Conservation (phyloP, 768 basidiomycete species). For the Porphyrellus cyaneotinctus region DNA sequence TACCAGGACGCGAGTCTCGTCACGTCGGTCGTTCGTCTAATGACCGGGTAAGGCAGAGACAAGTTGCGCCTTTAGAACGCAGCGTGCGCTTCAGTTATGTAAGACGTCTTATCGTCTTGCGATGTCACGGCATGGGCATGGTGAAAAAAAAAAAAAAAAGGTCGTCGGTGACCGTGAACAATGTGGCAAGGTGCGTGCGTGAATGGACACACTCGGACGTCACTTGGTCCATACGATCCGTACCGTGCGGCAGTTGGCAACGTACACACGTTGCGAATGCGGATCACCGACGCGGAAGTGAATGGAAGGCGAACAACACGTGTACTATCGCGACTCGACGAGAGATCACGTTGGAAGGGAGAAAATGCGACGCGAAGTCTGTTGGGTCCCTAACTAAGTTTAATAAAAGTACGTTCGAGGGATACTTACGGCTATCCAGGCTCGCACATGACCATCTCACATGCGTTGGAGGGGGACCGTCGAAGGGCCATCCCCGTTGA, state of each 20-base stretch:
- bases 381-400: slow-evolving; percentile 5
- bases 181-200: background rate
- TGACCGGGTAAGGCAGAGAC: slow-evolving; percentile 1
- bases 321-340: background rate
- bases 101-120: background rate
- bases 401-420: slow-evolving; percentile 6
- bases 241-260: slow-evolving; percentile 1
- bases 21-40: background rate
- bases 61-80: background rate
- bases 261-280: background rate
- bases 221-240: slow-evolving; percentile 7
- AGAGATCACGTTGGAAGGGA: background rate
- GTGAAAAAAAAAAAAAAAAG: background rate
- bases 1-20: background rate
- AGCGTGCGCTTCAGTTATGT: slow-evolving; percentile 20
- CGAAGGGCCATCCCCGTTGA: no score
- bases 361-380: background rate
- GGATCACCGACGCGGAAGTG: slow-evolving; percentile 22
- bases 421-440: no score
- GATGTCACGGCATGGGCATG: background rate
- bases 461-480: no score
- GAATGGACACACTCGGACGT: background rate
- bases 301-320: slow-evolving; percentile 12
- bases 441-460: no score
- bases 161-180: background rate